Percentiles rank a stretch among this genome's conserved stretches.
These are phyloP conservation scores for Dioszegia crocea DNA, from an alignment of 768 basidiomycete genomes.

Conservation along the genomic window DNA sequence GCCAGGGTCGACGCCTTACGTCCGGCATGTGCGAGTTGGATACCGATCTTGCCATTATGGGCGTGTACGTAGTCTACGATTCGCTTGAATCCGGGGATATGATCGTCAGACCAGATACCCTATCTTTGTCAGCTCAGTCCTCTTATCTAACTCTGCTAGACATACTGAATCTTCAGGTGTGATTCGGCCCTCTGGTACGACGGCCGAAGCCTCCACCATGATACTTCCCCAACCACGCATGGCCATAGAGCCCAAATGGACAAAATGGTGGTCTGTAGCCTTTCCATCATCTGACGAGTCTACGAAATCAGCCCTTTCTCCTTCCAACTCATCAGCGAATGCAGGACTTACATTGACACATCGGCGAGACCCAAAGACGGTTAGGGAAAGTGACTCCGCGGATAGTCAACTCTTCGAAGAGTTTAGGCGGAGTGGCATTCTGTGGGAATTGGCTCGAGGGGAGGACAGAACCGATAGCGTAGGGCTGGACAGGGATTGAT, in stretches of 20 bases:
- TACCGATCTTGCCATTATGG: slow-evolving; percentile 66
- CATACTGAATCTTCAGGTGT: slow-evolving; percentile 63
- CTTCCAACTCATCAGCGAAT: neutral
- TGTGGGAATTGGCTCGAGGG: slow-evolving; percentile 51
- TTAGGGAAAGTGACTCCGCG: slow-evolving; percentile 66
- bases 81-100: slow-evolving; percentile 65
- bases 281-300: slow-evolving; percentile 68
- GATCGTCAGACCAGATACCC: slow-evolving; percentile 72
- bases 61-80: slow-evolving; percentile 71
- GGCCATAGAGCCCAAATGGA: slow-evolving; percentile 69
- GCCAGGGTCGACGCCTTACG: slow-evolving; percentile 71
- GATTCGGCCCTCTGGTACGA: slow-evolving; percentile 65
- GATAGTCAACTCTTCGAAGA: slow-evolving; percentile 67
- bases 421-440: slow-evolving; percentile 56
- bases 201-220: slow-evolving; percentile 69
- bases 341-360: slow-evolving; percentile 64
- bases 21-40: slow-evolving; percentile 77
- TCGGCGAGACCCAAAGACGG: slow-evolving; percentile 69
- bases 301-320: slow-evolving; percentile 8
- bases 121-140: slow-evolving; percentile 1
- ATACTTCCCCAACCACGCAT: slow-evolving; percentile 68
- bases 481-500: slow-evolving; percentile 37
- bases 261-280: slow-evolving; percentile 77
- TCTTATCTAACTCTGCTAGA: neutral
- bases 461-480: slow-evolving; percentile 45